Evolutionary conservation across 345 rosid species (phyloP).

Genomic region (Gossypium anomalum): DNA sequence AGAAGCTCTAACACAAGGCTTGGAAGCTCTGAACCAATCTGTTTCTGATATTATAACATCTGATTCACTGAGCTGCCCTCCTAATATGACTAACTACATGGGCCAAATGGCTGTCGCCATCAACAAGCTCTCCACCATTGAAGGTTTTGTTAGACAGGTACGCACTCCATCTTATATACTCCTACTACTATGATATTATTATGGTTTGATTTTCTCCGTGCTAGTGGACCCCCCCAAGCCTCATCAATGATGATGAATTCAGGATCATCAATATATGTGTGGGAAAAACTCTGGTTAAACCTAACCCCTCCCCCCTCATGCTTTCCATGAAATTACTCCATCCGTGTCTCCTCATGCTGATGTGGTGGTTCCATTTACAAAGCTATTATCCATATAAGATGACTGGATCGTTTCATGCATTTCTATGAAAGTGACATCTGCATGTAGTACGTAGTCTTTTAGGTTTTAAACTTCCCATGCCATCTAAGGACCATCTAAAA

Average conservation of each 20-base stretch:
- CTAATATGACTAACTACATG: conserved; percentile 89
- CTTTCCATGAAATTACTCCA: conserved; percentile 3
- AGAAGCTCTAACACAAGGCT: conserved; percentile 87
- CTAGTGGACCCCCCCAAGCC: not conserved
- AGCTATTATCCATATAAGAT: not conserved
- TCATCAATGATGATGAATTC: not conserved
- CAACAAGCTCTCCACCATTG: conserved; percentile 85
- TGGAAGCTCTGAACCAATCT: conserved; percentile 79
- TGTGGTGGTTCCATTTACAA: not conserved
- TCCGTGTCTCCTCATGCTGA: not conserved
- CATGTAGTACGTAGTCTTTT: not conserved
- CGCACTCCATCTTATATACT: not conserved
- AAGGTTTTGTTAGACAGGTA: conserved; percentile 95
- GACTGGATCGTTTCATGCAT: not conserved
- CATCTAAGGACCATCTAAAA: not conserved
- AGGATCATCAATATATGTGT: not conserved
- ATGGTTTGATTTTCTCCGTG: not conserved
- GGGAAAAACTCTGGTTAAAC: not conserved
- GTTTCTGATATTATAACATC: conserved; percentile 80
- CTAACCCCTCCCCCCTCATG: not conserved
- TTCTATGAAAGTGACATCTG: not conserved
- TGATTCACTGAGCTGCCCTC: conserved; percentile 70
- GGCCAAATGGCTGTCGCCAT: conserved; percentile 93
- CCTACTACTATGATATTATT: not conserved
- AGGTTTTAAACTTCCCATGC: not conserved